Conservation (phyloP, 176 grass and related monocot species). For the Chrysopogon serrulatus region DNA sequence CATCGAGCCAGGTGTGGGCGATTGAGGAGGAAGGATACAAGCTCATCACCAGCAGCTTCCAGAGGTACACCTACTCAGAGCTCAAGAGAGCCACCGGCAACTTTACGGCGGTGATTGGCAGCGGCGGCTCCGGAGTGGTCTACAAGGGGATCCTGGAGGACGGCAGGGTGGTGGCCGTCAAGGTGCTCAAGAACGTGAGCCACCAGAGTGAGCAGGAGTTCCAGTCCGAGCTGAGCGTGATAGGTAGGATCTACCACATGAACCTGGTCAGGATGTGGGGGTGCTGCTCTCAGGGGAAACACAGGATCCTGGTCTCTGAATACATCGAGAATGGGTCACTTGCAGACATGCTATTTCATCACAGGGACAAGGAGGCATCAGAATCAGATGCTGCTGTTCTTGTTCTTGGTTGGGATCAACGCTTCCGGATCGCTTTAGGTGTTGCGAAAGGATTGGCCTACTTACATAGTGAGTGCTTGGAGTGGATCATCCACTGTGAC, state of each 20-base stretch:
- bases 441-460: conserved; percentile 45
- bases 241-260: conserved; percentile 61
- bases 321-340: conserved; percentile 39
- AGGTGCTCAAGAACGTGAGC: conserved; percentile 34
- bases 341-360: conserved; percentile 17
- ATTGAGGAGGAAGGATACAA: conserved; percentile 44
- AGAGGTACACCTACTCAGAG: conserved; percentile 37
- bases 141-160: conserved; percentile 44
- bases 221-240: conserved; percentile 43
- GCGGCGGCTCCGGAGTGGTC: conserved; percentile 44
- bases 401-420: conserved; percentile 33
- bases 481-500: conserved; percentile 64
- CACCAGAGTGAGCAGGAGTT: conserved; percentile 51
- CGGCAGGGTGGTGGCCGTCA: conserved; percentile 36
- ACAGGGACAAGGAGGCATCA: not conserved
- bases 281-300: conserved; percentile 39
- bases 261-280: conserved; percentile 53
- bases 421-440: conserved; percentile 40
- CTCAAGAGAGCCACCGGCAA: conserved; percentile 45
- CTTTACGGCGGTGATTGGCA: conserved; percentile 38
- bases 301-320: conserved; percentile 45
- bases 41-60: conserved; percentile 36
- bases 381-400: not conserved
- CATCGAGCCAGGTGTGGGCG: conserved; percentile 11
- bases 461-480: conserved; percentile 53